Evolutionary conservation across 768 basidiomycete species (phyloP), one percentile per base, ranked within the genome.

Genomic region (Trametes meyenii): DNA sequence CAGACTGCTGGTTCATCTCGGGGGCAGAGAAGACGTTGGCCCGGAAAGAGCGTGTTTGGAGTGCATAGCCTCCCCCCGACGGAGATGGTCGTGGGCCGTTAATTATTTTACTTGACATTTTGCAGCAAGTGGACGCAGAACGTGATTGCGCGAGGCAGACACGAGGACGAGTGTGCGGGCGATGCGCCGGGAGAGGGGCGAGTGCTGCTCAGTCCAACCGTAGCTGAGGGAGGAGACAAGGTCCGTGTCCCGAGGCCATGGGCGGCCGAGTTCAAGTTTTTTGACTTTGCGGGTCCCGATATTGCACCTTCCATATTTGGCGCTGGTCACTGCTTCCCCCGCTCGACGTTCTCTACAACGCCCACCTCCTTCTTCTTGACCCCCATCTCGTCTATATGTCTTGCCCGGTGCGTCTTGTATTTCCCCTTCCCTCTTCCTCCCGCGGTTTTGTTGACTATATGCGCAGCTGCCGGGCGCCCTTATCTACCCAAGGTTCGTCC

Each of bases 381-480:
- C 48, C 29, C 55, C 26, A 52, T 50, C 49, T 26, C 43, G 24
- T 59, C 61, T 63, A 61, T 57, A 67, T 67, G 66, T 61, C 64
- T 62, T 53, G 58, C 66, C 51, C 61, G 61, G 66, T 67, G 46
- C 43, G 66, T 46, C 24, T 35, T 50, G 26, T 42, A 13, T 19
- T 24, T 36, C 44, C 1, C 55, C 10, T 11, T 14, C 11, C 39
- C n/a, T 5, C 17, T 29, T 12, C 21, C 38, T 19, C n/a, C 16
- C 46, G 24, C 5, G 17, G 10, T 11, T 8, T 38, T 40, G 14
- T 50, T 50, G 49, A 51, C 24, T 36, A 8, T 14, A 24, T 49
- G 35, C 35, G 43, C 60, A 64, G 64, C 55, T 50, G 26, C 45
- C 44, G 61, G 52, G 58, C 64, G 58, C 52, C 55, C 55, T 42